A percentile compares a stretch with the other conserved stretches of the same genome.
These are phyloP conservation scores for Apiospora kogelbergensis DNA, from an alignment of 2,329 filamentous ascomycete genomes.

Conservation along the genomic window DNA sequence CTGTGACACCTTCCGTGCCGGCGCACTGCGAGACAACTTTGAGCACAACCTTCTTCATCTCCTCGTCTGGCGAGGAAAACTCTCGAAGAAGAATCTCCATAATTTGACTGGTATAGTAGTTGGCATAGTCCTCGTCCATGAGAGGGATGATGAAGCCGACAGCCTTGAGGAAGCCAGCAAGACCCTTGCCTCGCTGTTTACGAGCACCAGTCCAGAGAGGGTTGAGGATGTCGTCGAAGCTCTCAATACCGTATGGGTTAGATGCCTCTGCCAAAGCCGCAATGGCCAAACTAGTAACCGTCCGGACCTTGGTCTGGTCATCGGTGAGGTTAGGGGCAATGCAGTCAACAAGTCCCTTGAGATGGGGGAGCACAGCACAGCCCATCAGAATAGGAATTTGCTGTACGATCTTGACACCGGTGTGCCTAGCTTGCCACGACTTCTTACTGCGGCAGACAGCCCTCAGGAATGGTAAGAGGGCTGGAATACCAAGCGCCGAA, in stretches of 20 bases:
- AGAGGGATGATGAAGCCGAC: conserved; percentile 97
- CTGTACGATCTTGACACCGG: conserved; percentile 98
- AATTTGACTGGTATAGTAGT: conserved; percentile 97
- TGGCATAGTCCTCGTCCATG: conserved; percentile 99
- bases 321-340: conserved; percentile 95
- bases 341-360: conserved; percentile 95
- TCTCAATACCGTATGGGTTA: conserved; percentile 98
- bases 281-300: conserved; percentile 92
- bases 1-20: conserved; percentile 90
- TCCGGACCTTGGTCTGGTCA: conserved; percentile 96
- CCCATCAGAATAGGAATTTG: conserved; percentile 99
- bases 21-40: conserved; percentile 97
- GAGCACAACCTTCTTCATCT: conserved; percentile 99
- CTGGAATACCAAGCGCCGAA: conserved; percentile 92
- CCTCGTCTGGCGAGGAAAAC: conserved; percentile 95
- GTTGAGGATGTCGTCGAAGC: conserved; percentile 96
- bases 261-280: conserved; percentile 94
- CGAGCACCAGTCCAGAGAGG: conserved; percentile 95
- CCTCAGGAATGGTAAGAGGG: conserved; percentile 88
- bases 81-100: conserved; percentile 98
- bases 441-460: conserved; percentile 98
- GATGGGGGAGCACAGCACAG: conserved; percentile 89
- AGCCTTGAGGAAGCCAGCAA: conserved; percentile 94
- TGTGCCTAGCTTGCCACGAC: conserved; percentile 97
- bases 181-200: conserved; percentile 93